Evolutionary conservation across 805 yeast genomes (phyloP), one percentile per base, ranked within the genome.

Genomic region (Saturnispora ahearnii): DNA sequence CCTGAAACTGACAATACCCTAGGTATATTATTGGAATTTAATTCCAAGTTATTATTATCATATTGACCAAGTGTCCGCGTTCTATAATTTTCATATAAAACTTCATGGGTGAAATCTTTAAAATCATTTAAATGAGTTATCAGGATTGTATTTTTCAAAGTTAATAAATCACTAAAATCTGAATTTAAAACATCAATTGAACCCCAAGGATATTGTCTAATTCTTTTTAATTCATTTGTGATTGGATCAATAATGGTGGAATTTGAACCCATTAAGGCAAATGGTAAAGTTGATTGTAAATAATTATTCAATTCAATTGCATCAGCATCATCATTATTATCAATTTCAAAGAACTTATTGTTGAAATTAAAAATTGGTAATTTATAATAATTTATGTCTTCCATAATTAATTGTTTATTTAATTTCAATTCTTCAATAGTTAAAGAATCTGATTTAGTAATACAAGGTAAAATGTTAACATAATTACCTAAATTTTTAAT

Each of bases 51-150:
- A 33, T 18, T 8, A 29, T 32, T 24, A 15, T 34, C 51, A 26
- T 43, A 48, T 28, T 54, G 53, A 15, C 59, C 59, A 22, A 58
- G 44, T 4, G 60, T 58, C 40, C 82, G 88, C 9, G 96, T 86
- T 74, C 97, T 82, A 68, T 89, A 89, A 48, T 81, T 82, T 66
- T 89, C 97, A 66, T 89, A 89, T 55, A 89, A 71, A 38, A 82
- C 76, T 63, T 88, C 96, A 64, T 86, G 95, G 7, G 97, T 89
- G 60, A 78, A 75, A 59, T 89, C 96, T 68, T 87, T 87, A 66
- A 89, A 79, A 62, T 89, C 96, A 63, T 82, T 82, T 66, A 89
- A 75, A 68, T 88, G 96, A 15, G 93, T 81, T 59, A 86, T 84
- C 60, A 89, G 76, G 52, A 89, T 70, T 4, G 89, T 79, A 60